Percentiles rank a stretch among this genome's conserved stretches.
These are phyloP conservation scores for Pseudogymnoascus sp. DNA, from an alignment of 2,329 filamentous ascomycete species.

Conservation along the genomic window DNA sequence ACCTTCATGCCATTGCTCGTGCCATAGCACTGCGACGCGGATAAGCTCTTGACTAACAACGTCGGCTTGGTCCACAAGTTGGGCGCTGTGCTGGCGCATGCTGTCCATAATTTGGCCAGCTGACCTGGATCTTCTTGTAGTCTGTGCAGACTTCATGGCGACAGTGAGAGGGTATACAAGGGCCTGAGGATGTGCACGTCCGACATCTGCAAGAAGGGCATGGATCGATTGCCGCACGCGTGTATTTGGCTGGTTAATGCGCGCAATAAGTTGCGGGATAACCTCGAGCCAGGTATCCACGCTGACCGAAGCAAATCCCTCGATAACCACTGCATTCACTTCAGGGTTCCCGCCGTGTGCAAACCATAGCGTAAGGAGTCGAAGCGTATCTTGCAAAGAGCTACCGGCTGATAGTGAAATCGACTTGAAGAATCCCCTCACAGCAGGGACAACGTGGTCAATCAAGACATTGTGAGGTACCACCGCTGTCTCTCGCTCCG, in stretches of 20 bases:
- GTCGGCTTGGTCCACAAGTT: conserved; percentile 89
- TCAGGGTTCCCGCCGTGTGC: conserved; percentile 81
- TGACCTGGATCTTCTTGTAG: conserved; percentile 73
- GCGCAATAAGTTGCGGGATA: conserved; percentile 91
- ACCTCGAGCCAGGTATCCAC: conserved; percentile 99
- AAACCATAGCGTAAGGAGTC: conserved; percentile 92
- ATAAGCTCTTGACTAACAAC: conserved; percentile 94
- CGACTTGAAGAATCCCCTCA: conserved; percentile 94
- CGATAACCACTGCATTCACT: conserved; percentile 79
- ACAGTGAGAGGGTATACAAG: conserved; percentile 95
- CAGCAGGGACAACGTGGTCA: conserved; percentile 87
- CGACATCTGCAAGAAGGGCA: conserved; percentile 83
- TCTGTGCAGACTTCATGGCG: conserved; percentile 87
- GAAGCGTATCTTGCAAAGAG: conserved; percentile 89
- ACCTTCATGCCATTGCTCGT: conserved; percentile 97
- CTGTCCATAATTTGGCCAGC: conserved; percentile 94
- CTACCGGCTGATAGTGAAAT: conserved; percentile 87
- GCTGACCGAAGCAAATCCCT: conserved; percentile 84
- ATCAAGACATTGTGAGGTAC: conserved; percentile 58
- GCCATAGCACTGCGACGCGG: conserved; percentile 93
- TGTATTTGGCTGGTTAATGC: conserved; percentile 91
- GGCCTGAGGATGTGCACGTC: conserved; percentile 88
- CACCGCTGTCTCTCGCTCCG: conserved; percentile 29
- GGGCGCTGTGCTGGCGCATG: conserved; percentile 90
- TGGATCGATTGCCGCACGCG: conserved; percentile 86